Evolutionary conservation across 2,329 filamentous ascomycete genomes (phyloP).

Genomic region (Torrubiella hemipterigena): DNA sequence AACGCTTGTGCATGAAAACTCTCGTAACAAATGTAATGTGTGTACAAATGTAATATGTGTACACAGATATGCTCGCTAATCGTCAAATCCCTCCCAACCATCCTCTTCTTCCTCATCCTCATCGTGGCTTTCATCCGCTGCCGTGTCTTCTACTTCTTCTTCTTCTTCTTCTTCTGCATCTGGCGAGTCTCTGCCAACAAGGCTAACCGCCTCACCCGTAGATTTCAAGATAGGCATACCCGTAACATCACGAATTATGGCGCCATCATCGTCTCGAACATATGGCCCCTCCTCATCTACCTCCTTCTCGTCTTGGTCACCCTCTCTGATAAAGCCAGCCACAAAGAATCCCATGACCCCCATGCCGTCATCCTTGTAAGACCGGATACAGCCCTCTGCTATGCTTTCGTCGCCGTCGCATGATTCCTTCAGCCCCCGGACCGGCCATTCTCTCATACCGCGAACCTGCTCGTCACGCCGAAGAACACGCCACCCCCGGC

Average conservation of each 20-base stretch:
- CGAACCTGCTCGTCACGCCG: slow-evolving; percentile 58
- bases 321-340: slow-evolving; percentile 57
- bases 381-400: slow-evolving; percentile 68
- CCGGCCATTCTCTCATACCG: slow-evolving; percentile 65
- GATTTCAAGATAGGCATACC: slow-evolving; percentile 24
- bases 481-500: slow-evolving; percentile 68
- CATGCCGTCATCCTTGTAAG: slow-evolving; percentile 66
- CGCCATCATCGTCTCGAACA: slow-evolving; percentile 41
- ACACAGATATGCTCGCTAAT: too few relatives aligned
- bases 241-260: slow-evolving; percentile 29
- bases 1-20: too few relatives aligned
- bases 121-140: slow-evolving; percentile 20
- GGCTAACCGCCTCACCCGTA: slow-evolving; percentile 18
- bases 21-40: too few relatives aligned
- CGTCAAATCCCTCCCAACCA: not conserved
- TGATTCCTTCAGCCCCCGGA: slow-evolving; percentile 44
- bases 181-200: slow-evolving; percentile 9
- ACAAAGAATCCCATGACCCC: slow-evolving; percentile 96
- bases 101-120: slow-evolving; percentile 11
- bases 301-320: slow-evolving; percentile 8
- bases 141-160: slow-evolving; percentile 14
- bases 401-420: slow-evolving; percentile 37
- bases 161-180: slow-evolving; percentile 10
- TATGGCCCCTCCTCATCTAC: slow-evolving; percentile 32
- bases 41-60: too few relatives aligned